Evolutionary conservation across 2,329 filamentous ascomycete species (phyloP), one percentile per base, ranked within the genome.

Genomic region (Fusarium sp.): DNA sequence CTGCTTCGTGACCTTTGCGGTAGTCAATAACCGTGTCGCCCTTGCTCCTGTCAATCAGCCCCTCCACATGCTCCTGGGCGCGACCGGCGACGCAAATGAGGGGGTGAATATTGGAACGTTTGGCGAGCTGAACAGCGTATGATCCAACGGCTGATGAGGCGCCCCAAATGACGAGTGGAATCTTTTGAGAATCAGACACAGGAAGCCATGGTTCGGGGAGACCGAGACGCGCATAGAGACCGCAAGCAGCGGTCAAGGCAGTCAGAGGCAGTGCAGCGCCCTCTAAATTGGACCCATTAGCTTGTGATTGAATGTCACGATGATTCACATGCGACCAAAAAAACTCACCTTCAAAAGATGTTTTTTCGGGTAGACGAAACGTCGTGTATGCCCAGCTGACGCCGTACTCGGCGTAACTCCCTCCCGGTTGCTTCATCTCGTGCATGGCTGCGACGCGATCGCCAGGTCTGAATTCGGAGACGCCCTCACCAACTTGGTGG

Each of bases 381-480:
- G 71, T 73, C 0, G 67, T 69, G 16, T 71, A 49, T 1, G 71
- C 51, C 55, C 63, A 71, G 6, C 67, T 73, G 3, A 66, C n/a
- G 1, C 58, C 67, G 12, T 72, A 73, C 57, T 73, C 71, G 14
- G 71, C 71, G 7, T 73, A 73, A 29, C 71, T 73, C 0, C 71
- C 71, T 0, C 44, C 64, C 27, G 60, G 44, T 2, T 61, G 61
- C 35, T 74, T 72, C 20, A 67, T 67, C 56, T 74, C 67, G 12
- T 73, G 71, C 61, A 74, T 71, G 0, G 71, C 71, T 7, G 71
- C 71, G 7, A 73, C 71, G 1, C 69, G 67, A 24, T 74, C 71
- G 31, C 71, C 71, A 0, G 58, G 53, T 31, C 31, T 71, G 38
- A 74, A 73, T 44, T 74, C 67, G 8, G 35, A 62, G 0, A 73